These are phyloP conservation scores for Fulvia fulva DNA, from an alignment of 2,329 filamentous ascomycete genomes.

Conservation along the genomic window DNA sequence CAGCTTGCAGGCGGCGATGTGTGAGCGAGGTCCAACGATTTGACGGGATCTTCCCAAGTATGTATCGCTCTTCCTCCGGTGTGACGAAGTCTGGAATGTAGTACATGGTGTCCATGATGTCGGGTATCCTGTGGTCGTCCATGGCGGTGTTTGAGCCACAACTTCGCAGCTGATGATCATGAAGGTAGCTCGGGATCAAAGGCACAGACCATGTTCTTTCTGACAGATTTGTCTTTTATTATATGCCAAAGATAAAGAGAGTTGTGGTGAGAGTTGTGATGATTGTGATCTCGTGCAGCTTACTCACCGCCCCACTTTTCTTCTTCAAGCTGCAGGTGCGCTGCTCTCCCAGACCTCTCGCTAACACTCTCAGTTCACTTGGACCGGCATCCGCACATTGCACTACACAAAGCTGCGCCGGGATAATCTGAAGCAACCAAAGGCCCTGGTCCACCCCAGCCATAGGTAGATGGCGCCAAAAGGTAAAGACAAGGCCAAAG, in stretches of 20 bases:
- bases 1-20: slow-evolving; percentile 86
- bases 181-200: neutral
- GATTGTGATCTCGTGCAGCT: neutral
- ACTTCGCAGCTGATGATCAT: neutral
- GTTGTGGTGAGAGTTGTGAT: neutral
- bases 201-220: neutral
- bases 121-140: slow-evolving; percentile 17
- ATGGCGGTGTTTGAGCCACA: slow-evolving; percentile 1
- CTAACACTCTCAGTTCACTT: too few relatives aligned
- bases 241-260: neutral
- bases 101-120: slow-evolving; percentile 55
- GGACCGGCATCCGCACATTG: too few relatives aligned
- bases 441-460: too few relatives aligned
- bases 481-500: slow-evolving; percentile 27
- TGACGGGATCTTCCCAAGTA: slow-evolving; percentile 62
- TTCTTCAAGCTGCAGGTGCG: too few relatives aligned
- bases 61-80: slow-evolving; percentile 63
- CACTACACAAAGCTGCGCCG: too few relatives aligned
- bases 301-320: neutral
- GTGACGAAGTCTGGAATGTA: slow-evolving; percentile 86
- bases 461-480: slow-evolving; percentile 37
- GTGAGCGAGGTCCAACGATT: slow-evolving; percentile 78
- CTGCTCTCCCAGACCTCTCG: too few relatives aligned
- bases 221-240: neutral
- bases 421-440: too few relatives aligned